A percentile compares a stretch with the other conserved stretches of the same genome.
Conservation (phyloP, 2,329 filamentous ascomycete genomes). For the Gnomoniopsis smithogilvyi region DNA sequence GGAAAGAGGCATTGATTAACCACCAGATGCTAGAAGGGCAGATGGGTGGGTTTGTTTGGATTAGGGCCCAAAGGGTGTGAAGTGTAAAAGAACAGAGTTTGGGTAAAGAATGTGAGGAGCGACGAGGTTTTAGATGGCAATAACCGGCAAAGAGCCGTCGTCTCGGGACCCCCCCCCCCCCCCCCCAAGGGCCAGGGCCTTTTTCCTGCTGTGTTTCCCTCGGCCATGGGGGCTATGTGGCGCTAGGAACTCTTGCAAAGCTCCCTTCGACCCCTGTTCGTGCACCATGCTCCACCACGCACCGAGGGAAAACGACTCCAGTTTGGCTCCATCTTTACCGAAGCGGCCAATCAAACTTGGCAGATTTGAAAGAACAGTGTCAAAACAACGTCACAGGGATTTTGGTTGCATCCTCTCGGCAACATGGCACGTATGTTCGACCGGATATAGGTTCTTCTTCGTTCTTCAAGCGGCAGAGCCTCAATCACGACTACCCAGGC, state of each 20-base stretch:
- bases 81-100: background rate
- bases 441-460: slow-evolving; percentile 8
- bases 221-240: background rate
- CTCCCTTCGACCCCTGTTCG: slow-evolving; percentile 9
- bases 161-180: slow-evolving; percentile 2
- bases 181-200: slow-evolving; percentile 6
- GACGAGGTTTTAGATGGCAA: slow-evolving; percentile 19
- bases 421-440: slow-evolving; percentile 16
- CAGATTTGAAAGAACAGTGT: slow-evolving; percentile 17
- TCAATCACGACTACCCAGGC: background rate
- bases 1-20: slow-evolving; percentile 15
- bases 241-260: slow-evolving; percentile 2
- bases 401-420: slow-evolving; percentile 2
- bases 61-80: background rate
- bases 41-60: background rate
- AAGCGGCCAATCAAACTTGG: slow-evolving; percentile 8
- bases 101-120: slow-evolving; percentile 12
- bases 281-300: slow-evolving; percentile 6
- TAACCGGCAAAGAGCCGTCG: slow-evolving; percentile 11
- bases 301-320: background rate
- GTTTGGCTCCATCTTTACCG: slow-evolving; percentile 9
- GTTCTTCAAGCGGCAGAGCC: background rate
- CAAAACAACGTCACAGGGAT: slow-evolving; percentile 15
- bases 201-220: background rate
- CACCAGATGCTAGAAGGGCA: slow-evolving; percentile 6